Percentiles rank a stretch among this genome's conserved stretches.
Conservation (phyloP, 805 yeast species). For the Pichia thaimueangensis region DNA sequence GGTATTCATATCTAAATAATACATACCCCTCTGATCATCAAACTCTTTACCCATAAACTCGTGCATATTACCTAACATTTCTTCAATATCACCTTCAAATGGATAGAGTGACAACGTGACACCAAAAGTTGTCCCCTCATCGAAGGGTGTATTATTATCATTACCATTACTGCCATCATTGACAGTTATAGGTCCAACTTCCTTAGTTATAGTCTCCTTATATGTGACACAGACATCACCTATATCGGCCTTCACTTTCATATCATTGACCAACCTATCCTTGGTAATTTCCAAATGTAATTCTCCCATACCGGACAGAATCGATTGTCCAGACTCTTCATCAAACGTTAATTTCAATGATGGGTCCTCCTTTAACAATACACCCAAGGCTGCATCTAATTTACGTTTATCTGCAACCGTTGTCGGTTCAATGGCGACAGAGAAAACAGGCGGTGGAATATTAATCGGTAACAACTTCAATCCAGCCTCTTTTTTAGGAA, state of each 20-base stretch:
- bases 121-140: slow-evolving; percentile 10
- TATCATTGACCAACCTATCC: slow-evolving; percentile 70
- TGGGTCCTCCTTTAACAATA: slow-evolving; percentile 83
- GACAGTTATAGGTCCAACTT: slow-evolving; percentile 18
- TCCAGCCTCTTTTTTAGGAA: slow-evolving; percentile 33
- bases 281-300: slow-evolving; percentile 84
- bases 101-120: slow-evolving; percentile 26
- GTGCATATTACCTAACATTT: slow-evolving; percentile 23
- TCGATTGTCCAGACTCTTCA: slow-evolving; percentile 84
- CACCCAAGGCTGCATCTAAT: slow-evolving; percentile 61
- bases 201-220: slow-evolving; percentile 53
- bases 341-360: slow-evolving; percentile 65
- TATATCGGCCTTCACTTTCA: slow-evolving; percentile 74
- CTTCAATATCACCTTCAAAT: slow-evolving; percentile 30
- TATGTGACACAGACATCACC: slow-evolving; percentile 87
- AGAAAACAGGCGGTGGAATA: slow-evolving; percentile 90
- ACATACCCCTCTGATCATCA: slow-evolving; percentile 34
- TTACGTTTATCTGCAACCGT: slow-evolving; percentile 75
- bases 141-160: background rate
- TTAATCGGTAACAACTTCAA: slow-evolving; percentile 66
- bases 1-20: slow-evolving; percentile 44
- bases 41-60: slow-evolving; percentile 24
- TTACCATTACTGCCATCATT: slow-evolving; percentile 15
- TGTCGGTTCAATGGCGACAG: slow-evolving; percentile 74
- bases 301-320: slow-evolving; percentile 96